Evolutionary conservation across 352 stramenopile genomes (phyloP).

Genomic region (Pythium folliculosum): DNA sequence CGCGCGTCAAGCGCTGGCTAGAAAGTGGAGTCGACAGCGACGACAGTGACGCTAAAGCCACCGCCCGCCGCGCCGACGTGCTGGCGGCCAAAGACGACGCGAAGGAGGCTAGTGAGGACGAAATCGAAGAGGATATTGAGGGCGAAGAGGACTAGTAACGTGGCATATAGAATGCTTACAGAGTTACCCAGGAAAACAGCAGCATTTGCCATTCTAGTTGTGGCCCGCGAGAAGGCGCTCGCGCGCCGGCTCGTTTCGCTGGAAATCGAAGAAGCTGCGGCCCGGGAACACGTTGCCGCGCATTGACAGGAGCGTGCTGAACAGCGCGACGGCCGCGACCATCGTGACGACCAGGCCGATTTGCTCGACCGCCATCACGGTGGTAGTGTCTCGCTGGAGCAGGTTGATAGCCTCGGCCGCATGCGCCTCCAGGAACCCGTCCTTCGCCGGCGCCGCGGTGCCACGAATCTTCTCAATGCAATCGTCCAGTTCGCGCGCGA

Average conservation of each 20-base stretch:
- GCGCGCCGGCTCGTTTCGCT: constrained; percentile 47
- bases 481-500: constrained; percentile 41
- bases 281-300: constrained; percentile 41
- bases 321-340: constrained; percentile 4
- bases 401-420: constrained; percentile 12
- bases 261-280: constrained; percentile 34
- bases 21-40: constrained; percentile 7
- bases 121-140: constrained; percentile 54
- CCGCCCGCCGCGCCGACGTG: not conserved
- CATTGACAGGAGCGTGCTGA: constrained; percentile 28
- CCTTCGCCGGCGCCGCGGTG: not conserved
- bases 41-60: constrained; percentile 2
- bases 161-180: no score
- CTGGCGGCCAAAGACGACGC: not conserved
- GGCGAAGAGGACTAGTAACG: constrained; percentile 16
- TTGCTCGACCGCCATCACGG: constrained; percentile 5
- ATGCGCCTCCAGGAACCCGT: not conserved
- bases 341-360: constrained; percentile 15
- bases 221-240: constrained; percentile 53
- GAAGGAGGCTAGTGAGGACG: constrained; percentile 38
- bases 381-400: constrained; percentile 15
- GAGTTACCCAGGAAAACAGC: not conserved
- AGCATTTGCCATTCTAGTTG: not conserved
- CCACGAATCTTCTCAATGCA: constrained; percentile 41
- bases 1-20: constrained; percentile 42